Base-by-base conservation (phyloP, 352 stramenopile species). In the Pythium dissimile region DNA sequence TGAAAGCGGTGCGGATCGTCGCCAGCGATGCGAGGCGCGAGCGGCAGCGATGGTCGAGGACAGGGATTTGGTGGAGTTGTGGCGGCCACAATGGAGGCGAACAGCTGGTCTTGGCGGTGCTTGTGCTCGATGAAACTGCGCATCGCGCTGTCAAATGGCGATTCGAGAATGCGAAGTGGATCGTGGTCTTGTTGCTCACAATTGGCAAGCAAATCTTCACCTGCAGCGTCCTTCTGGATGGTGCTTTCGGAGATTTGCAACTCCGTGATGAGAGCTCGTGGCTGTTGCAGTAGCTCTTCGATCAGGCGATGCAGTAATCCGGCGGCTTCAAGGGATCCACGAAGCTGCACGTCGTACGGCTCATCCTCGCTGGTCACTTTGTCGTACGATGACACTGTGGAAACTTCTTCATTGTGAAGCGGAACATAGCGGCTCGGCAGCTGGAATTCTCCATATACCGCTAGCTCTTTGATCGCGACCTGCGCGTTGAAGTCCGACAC, bases 81-180 rank as follows among this genome's bases (percentile, higher is more conserved):
- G 38, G 15, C 1, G 3, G n/a, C 20, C 23, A 16, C 18, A 16
- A 68, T 37, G 26, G 59, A 54, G 11, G 35, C 45, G 43, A 72
- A 67, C 8, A 75, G 48, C 28, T 43, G 7, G 13, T 66, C 46
- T 44, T 59, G 56, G 5, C 11, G 26, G 6, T 21, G n/a, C 26
- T 49, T 21, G 6, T 13, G 12, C 16, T 34, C 20, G 3, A 66
- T 35, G 30, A 52, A 61, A 4, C 59, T 56, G 0, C 47, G 51
- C 39, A 66, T 58, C n/a, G 51, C 56, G 13, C 18, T 30, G 15
- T 66, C 62, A 47, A 70, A 70, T 4, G 61, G 27, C 31, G 62
- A 70, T 15, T 65, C 62, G 1, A 68, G 28, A 3, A 59, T 7
- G 30, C 37, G 16, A 24, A 26, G 16, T 13, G 16, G n/a, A 45